Evolutionary conservation across 345 rosid species (phyloP), one percentile per base, ranked within the genome.

Genomic region (Tarenaya hassleriana): DNA sequence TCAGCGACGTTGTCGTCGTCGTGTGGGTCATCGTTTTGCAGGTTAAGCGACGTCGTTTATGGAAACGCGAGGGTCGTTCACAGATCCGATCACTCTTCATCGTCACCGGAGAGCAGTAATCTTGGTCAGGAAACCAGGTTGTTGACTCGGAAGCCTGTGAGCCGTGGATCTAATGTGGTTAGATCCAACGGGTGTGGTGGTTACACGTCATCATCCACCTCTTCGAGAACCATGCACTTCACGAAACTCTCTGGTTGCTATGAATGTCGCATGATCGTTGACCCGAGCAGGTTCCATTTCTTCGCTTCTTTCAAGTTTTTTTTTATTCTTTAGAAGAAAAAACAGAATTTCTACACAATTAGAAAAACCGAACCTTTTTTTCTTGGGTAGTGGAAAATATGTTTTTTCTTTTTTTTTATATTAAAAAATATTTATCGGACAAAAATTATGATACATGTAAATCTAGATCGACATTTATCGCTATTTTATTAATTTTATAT

Each of bases 71-170:
- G 64, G 0, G 68, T 62, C 50, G 52, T 62, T 16, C 73, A 68
- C 31, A 59, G 72, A 1, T 62, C 72, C 0, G 72, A 68, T 56
- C 57, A 68, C 44, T 68, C 71, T 4, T 24, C 29, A 24, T 68
- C 71, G 7, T 24, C 29, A 24, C 96, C 95, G 0, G 96, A 87
- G 69, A 75, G 85, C 47, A 84, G 90, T 73, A 62, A 80, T 0
- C 60, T 78, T 0, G 91, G 91, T 24, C 95, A 90, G 68, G 82
- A 84, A 41, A 42, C 78, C 4, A 72, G 81, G 27, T 71, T 73
- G 3, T 71, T 80, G 57, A 73, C 71, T 50, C 82, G 81, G 21
- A 84, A 80, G 63, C 62, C 62, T 33, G 48, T 38, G 5, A 60
- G 12, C 10, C 68, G 67, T 37, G 54, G 57, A 68, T 57, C 73